These are phyloP conservation scores for Russula abietina DNA, from an alignment of 768 basidiomycete genomes.

Conservation along the genomic window DNA sequence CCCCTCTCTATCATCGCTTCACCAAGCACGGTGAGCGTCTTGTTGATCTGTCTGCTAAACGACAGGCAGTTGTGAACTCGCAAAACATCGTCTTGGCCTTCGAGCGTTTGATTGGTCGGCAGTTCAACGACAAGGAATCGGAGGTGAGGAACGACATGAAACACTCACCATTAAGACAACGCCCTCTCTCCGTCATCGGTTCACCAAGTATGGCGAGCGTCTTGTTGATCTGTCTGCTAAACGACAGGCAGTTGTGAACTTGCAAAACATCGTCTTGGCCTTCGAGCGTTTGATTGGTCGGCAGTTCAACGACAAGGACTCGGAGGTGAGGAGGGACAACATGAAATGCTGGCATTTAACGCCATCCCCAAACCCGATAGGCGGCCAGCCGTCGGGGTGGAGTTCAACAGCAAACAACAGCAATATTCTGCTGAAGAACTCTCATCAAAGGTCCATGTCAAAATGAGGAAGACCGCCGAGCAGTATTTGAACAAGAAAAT, in stretches of 20 bases:
- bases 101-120: constrained; percentile 91
- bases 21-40: constrained; percentile 97
- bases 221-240: constrained; percentile 94
- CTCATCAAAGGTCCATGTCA: too few relatives aligned
- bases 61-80: constrained; percentile 94
- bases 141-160: constrained; percentile 87
- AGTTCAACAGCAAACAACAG: constrained; percentile 80
- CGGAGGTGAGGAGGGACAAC: too few relatives aligned
- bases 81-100: constrained; percentile 90
- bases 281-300: constrained; percentile 95
- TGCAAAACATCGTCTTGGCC: constrained; percentile 87
- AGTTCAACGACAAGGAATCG: constrained; percentile 87
- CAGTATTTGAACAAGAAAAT: too few relatives aligned
- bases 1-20: constrained; percentile 98
- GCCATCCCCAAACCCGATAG: constrained; percentile 67
- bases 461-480: too few relatives aligned
- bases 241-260: constrained; percentile 95
- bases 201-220: constrained; percentile 97
- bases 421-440: too few relatives aligned
- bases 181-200: constrained; percentile 98
- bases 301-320: too few relatives aligned
- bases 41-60: constrained; percentile 93
- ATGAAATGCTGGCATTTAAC: too few relatives aligned
- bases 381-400: constrained; percentile 76
- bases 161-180: too few relatives aligned